A percentile compares a stretch with the other conserved stretches of the same genome.
phyloP scores from a whole-genome alignment of 2,329 filamentous ascomycete species.

The Alternaria ethzedia region DNA sequence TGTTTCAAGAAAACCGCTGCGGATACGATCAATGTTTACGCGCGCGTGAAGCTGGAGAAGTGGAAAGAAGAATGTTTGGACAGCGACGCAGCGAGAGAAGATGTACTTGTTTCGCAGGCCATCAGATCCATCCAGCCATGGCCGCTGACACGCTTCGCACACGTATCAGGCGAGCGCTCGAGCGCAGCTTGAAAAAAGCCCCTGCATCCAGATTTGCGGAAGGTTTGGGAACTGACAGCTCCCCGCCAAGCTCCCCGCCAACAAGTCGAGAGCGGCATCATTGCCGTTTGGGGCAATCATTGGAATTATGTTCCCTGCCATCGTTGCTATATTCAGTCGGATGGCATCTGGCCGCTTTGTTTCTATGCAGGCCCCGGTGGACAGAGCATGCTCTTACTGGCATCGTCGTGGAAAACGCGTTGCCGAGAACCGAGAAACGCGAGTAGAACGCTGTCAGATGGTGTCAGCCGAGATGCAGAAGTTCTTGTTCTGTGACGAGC shows the following conservation, averaged over 20 bases:
- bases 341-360: conserved; percentile 14
- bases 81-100: conserved; percentile 22
- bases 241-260: conserved; percentile 31
- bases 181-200: conserved; percentile 19
- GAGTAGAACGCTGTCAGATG: conserved; percentile 6
- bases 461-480: conserved; percentile 10
- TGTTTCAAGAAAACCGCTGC: conserved; percentile 13
- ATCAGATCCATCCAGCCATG: conserved; percentile 14
- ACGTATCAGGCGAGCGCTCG: conserved; percentile 25
- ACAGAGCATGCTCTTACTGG: conserved; percentile 17
- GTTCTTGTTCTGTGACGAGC: conserved; percentile 4
- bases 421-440: conserved; percentile 13
- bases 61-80: conserved; percentile 22
- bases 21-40: conserved; percentile 12
- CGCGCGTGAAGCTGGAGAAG: conserved; percentile 15
- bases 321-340: conserved; percentile 8
- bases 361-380: conserved; percentile 10
- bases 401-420: conserved; percentile 20
- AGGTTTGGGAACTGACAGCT: conserved; percentile 23
- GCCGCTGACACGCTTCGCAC: conserved; percentile 20
- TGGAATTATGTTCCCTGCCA: background rate
- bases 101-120: conserved; percentile 37
- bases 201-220: conserved; percentile 25
- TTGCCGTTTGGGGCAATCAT: conserved; percentile 7
- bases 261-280: conserved; percentile 13